A percentile compares a stretch with the other conserved stretches of the same genome.
Evolutionary conservation across 2,329 filamentous ascomycete species (phyloP).

Genomic region (Calonectria honghensis): DNA sequence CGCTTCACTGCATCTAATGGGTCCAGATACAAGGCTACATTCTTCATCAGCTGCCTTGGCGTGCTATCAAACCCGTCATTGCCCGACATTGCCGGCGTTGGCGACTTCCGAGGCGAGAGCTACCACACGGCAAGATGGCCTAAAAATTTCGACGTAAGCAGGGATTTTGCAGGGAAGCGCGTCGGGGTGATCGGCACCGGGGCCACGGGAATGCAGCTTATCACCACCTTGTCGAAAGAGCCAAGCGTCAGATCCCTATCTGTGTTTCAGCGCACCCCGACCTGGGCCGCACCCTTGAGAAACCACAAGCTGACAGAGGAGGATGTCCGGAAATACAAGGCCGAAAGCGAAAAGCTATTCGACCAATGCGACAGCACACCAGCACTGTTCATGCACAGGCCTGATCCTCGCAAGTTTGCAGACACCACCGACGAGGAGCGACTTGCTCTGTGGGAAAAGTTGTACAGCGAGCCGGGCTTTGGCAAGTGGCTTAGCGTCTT

Average conservation of each 20-base stretch:
- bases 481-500: conserved; percentile 47
- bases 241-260: conserved; percentile 58
- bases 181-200: conserved; percentile 46
- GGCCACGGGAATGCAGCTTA: conserved; percentile 47
- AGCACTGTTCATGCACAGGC: conserved; percentile 44
- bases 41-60: conserved; percentile 45
- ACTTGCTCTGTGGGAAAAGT: conserved; percentile 41
- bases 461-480: conserved; percentile 42
- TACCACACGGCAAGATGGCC: conserved; percentile 49
- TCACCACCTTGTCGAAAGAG: conserved; percentile 43
- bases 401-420: conserved; percentile 41
- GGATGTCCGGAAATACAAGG: conserved; percentile 40
- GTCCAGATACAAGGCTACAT: conserved; percentile 6
- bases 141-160: conserved; percentile 22
- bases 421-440: conserved; percentile 41
- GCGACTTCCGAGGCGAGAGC: conserved; percentile 36
- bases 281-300: conserved; percentile 51
- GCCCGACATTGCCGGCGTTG: conserved; percentile 39
- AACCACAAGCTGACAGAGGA: conserved; percentile 43
- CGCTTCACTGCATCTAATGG: conserved; percentile 6
- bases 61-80: conserved; percentile 44
- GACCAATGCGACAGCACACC: conserved; percentile 36
- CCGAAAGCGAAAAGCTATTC: conserved; percentile 44
- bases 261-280: conserved; percentile 56
- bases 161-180: conserved; percentile 39